Percentiles rank a stretch among this genome's conserved stretches.
Evolutionary conservation across 192 early-diverging fungal genomes (phyloP).

Genomic region (Dispira simplex): DNA sequence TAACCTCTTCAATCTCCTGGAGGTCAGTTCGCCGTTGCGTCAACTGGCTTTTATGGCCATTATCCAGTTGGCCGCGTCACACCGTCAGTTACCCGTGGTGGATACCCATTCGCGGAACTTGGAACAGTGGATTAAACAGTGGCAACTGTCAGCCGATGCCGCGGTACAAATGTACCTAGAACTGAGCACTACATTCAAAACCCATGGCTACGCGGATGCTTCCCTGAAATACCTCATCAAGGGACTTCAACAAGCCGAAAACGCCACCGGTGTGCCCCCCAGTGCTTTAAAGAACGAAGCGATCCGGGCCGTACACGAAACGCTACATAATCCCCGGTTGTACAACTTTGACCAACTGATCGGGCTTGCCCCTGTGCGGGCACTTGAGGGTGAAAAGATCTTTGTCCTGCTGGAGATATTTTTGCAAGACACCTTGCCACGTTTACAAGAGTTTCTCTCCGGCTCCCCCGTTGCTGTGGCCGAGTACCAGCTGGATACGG

Average conservation of each 20-base stretch:
- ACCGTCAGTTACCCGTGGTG: not conserved
- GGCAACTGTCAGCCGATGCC: conserved; percentile 36
- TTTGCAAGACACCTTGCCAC: conserved; percentile 43
- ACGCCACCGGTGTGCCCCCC: conserved; percentile 18
- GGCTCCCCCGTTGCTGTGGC: conserved; percentile 34
- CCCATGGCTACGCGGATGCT: conserved; percentile 21
- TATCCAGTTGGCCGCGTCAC: conserved; percentile 20
- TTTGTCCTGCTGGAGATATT: conserved; percentile 58
- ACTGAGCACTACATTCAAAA: conserved; percentile 1
- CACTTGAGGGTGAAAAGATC: conserved; percentile 35
- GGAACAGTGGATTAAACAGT: conserved; percentile 47
- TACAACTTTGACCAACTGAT: conserved; percentile 68
- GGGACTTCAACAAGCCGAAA: conserved; percentile 38
- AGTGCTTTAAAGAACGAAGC: conserved; percentile 36
- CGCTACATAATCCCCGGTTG: conserved; percentile 45
- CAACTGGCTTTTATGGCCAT: conserved; percentile 56
- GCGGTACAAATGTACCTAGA: conserved; percentile 12
- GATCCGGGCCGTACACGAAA: conserved; percentile 43
- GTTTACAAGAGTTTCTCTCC: conserved; percentile 40
- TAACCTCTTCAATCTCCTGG: conserved; percentile 77
- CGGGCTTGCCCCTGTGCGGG: conserved; percentile 43
- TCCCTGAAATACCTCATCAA: conserved; percentile 49
- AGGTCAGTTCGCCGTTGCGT: conserved; percentile 32
- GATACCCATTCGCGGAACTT: conserved; percentile 33
- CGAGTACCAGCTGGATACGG: conserved; percentile 32